These are phyloP conservation scores for Pseudogymnoascus sp. DNA, from an alignment of 2,329 filamentous ascomycete genomes.

Conservation along the genomic window DNA sequence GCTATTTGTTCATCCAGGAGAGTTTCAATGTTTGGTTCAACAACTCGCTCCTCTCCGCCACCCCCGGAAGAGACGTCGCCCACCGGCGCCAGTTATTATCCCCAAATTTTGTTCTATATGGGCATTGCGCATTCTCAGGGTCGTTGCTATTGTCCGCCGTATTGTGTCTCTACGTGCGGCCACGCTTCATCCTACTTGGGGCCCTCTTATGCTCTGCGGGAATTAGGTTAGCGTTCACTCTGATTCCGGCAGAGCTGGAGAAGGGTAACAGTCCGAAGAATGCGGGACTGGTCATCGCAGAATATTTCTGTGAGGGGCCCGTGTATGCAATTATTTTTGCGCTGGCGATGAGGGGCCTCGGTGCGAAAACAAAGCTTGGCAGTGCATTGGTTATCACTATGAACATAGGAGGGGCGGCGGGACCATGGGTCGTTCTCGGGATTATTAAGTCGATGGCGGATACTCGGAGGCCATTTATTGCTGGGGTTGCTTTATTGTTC, in stretches of 20 bases:
- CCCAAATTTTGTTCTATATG: conserved; percentile 36
- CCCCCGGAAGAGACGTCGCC: conserved; percentile 29
- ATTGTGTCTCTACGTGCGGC: conserved; percentile 57
- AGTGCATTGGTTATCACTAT: conserved; percentile 37
- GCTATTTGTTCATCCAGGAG: conserved; percentile 69
- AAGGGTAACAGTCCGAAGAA: conserved; percentile 19
- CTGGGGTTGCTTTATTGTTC: conserved; percentile 21
- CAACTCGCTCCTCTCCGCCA: conserved; percentile 37
- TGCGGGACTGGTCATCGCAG: conserved; percentile 53
- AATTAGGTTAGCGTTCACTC: conserved; percentile 32
- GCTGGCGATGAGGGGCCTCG: conserved; percentile 67
- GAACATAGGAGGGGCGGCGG: conserved; percentile 20
- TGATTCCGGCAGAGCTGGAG: conserved; percentile 33
- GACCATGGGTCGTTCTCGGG: conserved; percentile 23
- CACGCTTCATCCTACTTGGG: conserved; percentile 54
- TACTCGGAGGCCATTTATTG: neutral
- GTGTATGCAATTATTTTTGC: conserved; percentile 75
- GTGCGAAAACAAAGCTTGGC: conserved; percentile 67
- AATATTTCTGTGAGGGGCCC: conserved; percentile 69
- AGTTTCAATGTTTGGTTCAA: conserved; percentile 53
- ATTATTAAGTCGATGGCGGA: conserved; percentile 7
- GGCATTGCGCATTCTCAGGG: conserved; percentile 37
- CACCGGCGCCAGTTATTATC: conserved; percentile 20
- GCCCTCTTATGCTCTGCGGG: conserved; percentile 51
- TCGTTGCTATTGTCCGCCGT: conserved; percentile 63